Base-by-base conservation (phyloP, 1,284 basidiomycete genomes). In the Boletus sp. region DNA sequence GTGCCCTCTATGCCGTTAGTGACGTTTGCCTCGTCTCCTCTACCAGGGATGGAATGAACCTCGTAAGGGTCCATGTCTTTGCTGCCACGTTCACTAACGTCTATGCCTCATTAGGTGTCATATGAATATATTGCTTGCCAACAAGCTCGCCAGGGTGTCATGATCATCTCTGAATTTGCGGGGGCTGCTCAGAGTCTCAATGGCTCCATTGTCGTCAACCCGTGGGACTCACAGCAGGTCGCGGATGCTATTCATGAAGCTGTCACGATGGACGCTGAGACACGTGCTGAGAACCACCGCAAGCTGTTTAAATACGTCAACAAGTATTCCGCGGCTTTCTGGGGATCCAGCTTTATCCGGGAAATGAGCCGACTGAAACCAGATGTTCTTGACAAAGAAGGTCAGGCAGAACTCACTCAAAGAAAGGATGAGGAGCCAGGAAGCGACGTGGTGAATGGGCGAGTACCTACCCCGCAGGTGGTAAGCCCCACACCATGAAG, bases 71-170 rank as follows among this genome's bases (percentile, higher is more conserved):
- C 57, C 43, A 40, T 19, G 19, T 10, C 33, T 50, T 35, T 29
- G 32, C 26, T 39, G 41, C 37, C 30, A 50, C 52, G 17, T 49
- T 45, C 25, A 40, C 40, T 57, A 38, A 59, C 41, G 38, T 48
- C 48, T 42, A 32, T 42, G 13, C 56, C 44, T 38, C 33, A 19
- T 37, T 53, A 94, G 93, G 93, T 98, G n/a, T 96, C 94, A 9
- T 99, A 99, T 72, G 96, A 99, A 69, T 99, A 99, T 69, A 89
- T 98, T 60, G 94, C 95, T 0, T 94, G 92, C 60, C 96, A 99
- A 66, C 83, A 91, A 60, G 83, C 88, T 46, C 80, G 87, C 14
- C 91, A 97, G 60, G 96, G 95, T 33, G 91, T 91, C 10, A 94
- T 99, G 89, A 95, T 99, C 63, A 78, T 99, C 8, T 97, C 94